Evolutionary conservation across 1,139 yeast genomes (phyloP), one percentile per base, ranked within the genome.

Genomic region (Yamadazyma spencermartinsiae): DNA sequence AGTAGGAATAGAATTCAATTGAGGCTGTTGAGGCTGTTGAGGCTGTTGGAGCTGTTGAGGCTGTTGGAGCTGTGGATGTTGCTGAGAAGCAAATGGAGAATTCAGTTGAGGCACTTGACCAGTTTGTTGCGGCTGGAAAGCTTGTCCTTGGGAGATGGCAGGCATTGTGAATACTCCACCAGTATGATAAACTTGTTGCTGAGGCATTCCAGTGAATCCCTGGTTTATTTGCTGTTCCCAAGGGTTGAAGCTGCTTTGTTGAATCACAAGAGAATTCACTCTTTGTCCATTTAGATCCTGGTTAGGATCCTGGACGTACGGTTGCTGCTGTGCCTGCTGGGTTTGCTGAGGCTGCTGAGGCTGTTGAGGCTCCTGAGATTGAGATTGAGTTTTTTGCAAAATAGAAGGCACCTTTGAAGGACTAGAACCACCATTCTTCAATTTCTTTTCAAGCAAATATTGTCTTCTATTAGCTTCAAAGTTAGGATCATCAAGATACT

Each of bases 401-500:
- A 38, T 12, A 8, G 38, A 20, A 10, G 38, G 34, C 4, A 33
- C 26, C 15, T 38, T 38, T 5, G 20, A 40, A 7, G 43, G 36
- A 18, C 34, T 36, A 4, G 25, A 11, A 8, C 30, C 35, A 13
- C 27, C 38, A 8, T 41, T 43, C 29, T 31, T 39, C 11, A 34
- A 37, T 10, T 37, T 40, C 47, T 64, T 82, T 52, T 86, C 94
- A 4, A 78, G 79, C 46, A 88, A 60, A 54, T 85, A 88, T 54
- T 86, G 95, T 45, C 80, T 69, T 60, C 95, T 78, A 56, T 87
- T 88, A 8, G 68, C 64, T 53, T 87, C 96, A 60, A 86, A 87
- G 54, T 83, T 85, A n/a, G 87, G 87, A 58, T 86, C 96, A 54
- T 82, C 76, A 52, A 92, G 68, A 60, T 92, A 94, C 51, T 90